These are phyloP conservation scores for Pseudogymnoascus sp. DNA, from an alignment of 2,329 filamentous ascomycete species.

Conservation along the genomic window DNA sequence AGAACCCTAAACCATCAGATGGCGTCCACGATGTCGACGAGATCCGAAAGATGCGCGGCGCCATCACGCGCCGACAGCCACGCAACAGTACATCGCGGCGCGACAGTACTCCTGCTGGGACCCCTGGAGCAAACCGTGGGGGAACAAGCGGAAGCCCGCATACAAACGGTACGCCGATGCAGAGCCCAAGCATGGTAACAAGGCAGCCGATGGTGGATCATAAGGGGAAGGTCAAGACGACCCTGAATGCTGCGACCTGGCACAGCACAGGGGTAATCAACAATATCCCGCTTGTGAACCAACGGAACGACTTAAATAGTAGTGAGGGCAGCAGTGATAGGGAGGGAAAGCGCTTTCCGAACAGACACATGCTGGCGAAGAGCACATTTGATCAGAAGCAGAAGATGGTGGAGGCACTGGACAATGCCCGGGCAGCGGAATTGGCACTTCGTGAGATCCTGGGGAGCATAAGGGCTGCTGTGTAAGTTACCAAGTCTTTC, in stretches of 20 bases:
- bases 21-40: constrained; percentile 85
- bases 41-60: constrained; percentile 74
- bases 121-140: constrained; percentile 33
- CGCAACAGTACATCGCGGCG: constrained; percentile 50
- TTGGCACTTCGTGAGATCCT: constrained; percentile 77
- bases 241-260: constrained; percentile 53
- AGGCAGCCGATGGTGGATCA: constrained; percentile 15
- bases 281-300: constrained; percentile 51
- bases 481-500: constrained; percentile 44
- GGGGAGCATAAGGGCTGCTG: constrained; percentile 73
- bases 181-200: constrained; percentile 1
- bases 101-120: constrained; percentile 54
- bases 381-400: constrained; percentile 55
- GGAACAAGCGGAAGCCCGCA: constrained; percentile 17
- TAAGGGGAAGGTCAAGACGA: constrained; percentile 39
- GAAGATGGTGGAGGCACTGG: constrained; percentile 60
- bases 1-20: constrained; percentile 81
- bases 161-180: constrained; percentile 14
- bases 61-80: constrained; percentile 80
- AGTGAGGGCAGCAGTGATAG: constrained; percentile 30
- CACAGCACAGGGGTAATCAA: constrained; percentile 73
- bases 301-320: constrained; percentile 38
- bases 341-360: constrained; percentile 33
- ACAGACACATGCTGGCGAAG: constrained; percentile 43
- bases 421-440: constrained; percentile 77